phyloP scores from a whole-genome alignment of 139 green algal species.

The Chlorella sp. region DNA sequence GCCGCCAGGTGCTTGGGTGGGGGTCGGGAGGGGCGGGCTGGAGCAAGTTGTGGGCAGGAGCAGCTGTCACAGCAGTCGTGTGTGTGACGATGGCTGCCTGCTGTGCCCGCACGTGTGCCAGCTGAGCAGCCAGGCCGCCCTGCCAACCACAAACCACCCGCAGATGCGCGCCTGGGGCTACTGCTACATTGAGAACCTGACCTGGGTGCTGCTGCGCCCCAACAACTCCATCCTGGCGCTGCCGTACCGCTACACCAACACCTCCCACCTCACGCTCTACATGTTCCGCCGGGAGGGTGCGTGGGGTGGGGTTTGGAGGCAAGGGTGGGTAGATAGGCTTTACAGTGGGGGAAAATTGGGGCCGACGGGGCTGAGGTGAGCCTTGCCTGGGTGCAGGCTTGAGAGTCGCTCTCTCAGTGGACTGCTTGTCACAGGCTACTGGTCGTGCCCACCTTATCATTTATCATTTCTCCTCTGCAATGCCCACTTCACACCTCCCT shows the following conservation, averaged over 20 bases:
- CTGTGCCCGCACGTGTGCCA: no score
- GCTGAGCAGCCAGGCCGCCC: background rate
- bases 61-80: no score
- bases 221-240: constrained; percentile 71
- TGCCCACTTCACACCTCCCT: background rate
- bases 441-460: no score
- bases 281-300: constrained; percentile 86
- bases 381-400: background rate
- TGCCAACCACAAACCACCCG: background rate
- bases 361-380: no score
- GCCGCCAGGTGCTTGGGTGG: constrained; percentile 14
- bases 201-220: constrained; percentile 82
- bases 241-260: constrained; percentile 43
- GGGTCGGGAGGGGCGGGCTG: background rate
- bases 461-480: no score
- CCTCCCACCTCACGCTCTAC: constrained; percentile 87
- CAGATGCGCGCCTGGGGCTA: constrained; percentile 71
- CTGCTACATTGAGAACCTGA: constrained; percentile 94
- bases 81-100: no score
- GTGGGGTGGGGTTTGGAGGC: background rate
- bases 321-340: no score
- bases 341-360: no score
- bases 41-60: no score
- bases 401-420: no score
- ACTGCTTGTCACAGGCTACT: no score